Evolutionary conservation across 345 rosid genomes (phyloP), one percentile per base, ranked within the genome.

Genomic region (Erodium maritimum): DNA sequence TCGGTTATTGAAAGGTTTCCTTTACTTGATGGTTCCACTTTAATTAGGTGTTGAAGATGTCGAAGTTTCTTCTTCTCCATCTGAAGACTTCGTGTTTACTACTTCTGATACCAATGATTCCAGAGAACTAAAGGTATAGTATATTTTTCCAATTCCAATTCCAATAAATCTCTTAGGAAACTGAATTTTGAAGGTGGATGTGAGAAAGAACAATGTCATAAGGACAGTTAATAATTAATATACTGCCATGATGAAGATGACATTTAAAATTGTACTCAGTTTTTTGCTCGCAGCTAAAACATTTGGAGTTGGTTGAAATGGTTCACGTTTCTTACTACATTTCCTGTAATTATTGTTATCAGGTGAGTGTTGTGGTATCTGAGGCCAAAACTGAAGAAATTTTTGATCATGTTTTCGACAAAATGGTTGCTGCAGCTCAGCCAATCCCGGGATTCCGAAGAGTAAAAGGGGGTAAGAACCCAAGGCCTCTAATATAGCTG

Each of bases 381-480:
- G 89, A 93, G 51, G 72, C 77, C 57, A 84, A 71, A 73, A 91
- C 95, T 56, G 77, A 74, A 72, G 81, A 77, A 45, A 73, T 74
- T 24, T 91, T 81, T 48, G 69, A 84, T 64, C 42, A 67, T 50
- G 90, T 84, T n/a, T 91, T 91, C 56, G 75, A 80, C 57, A 84
- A 77, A 80, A 86, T 91, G 93, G 96, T 88, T 23, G 95, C 87
- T 61, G 98, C 84, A 21, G 96, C 96, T 20, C 98, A 91, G 79
- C 98, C 98, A 59, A 91, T 88, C 58, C 98, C 96, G 0, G 96
- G 98, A 20, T 91, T 91, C 66, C 85, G 98, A 59, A 79, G 93
- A 77, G 93, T 71, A 57, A 88, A 91, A 76, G 98, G 98, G 80
- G 98, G 98, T 86, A 74, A 25, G 24, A 51, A 29, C 19, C 3